Evolutionary conservation across 202 grass and related monocot genomes (phyloP).

Genomic region (Hordeum pubiflorum): DNA sequence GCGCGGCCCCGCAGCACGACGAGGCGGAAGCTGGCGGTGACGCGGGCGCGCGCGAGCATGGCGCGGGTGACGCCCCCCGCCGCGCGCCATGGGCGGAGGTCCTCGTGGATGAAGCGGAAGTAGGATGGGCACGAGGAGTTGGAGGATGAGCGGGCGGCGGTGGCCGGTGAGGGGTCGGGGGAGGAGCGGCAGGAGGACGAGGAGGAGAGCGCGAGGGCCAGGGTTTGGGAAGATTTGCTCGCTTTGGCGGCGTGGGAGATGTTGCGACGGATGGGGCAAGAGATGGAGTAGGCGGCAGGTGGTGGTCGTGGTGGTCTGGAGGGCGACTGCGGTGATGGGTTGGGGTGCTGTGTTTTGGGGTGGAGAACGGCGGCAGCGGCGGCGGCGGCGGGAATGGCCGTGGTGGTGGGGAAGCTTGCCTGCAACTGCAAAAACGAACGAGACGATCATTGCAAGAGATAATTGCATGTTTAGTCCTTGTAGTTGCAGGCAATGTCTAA

Average conservation of each 20-base stretch:
- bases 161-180: background rate
- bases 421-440: constrained; percentile 13
- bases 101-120: constrained; percentile 90
- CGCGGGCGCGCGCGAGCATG: constrained; percentile 49
- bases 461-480: too few relatives aligned
- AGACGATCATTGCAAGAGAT: too few relatives aligned
- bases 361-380: constrained; percentile 4
- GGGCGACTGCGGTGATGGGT: background rate
- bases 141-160: background rate
- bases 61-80: constrained; percentile 58
- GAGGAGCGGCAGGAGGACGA: constrained; percentile 5
- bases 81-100: constrained; percentile 76
- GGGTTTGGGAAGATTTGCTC: constrained; percentile 12
- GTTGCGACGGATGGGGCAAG: constrained; percentile 28
- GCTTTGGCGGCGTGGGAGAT: background rate
- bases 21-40: constrained; percentile 67
- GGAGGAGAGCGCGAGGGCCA: constrained; percentile 25
- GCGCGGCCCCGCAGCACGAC: constrained; percentile 52
- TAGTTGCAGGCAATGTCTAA: too few relatives aligned
- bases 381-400: constrained; percentile 23
- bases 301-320: background rate
- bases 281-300: constrained; percentile 1
- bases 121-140: constrained; percentile 60
- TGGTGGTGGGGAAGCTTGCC: constrained; percentile 13
- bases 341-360: background rate